phyloP scores from a whole-genome alignment of 2,329 filamentous ascomycete species.

The Cytospora mali region DNA sequence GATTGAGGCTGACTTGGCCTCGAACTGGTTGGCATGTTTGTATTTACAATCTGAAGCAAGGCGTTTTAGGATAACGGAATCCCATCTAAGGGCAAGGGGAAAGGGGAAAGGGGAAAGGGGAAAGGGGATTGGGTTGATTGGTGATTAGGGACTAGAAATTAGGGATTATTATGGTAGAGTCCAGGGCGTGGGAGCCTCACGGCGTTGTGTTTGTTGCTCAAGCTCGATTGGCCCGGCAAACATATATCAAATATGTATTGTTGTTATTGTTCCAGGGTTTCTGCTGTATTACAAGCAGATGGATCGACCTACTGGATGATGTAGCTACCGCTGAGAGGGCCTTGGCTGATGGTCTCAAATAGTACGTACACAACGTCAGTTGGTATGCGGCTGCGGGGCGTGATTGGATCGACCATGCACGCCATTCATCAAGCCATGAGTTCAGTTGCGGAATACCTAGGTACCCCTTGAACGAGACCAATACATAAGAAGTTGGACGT shows the following conservation, averaged over 20 bases:
- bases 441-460: no score
- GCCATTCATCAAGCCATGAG: conserved; percentile 1
- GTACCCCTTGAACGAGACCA: no score
- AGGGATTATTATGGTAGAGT: not conserved
- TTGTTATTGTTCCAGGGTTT: not conserved
- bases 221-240: not conserved
- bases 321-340: no score
- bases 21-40: not conserved
- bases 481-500: not conserved
- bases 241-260: not conserved
- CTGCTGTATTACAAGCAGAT: not conserved
- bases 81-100: not conserved
- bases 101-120: not conserved
- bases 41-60: not conserved
- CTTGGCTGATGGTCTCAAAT: not conserved
- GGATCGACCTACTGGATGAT: not conserved
- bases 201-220: not conserved
- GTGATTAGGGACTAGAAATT: no score
- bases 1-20: not conserved
- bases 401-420: conserved; percentile 19
- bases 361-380: no score
- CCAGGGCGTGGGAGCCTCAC: not conserved
- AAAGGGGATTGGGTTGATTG: no score
- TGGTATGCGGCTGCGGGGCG: conserved; percentile 14
- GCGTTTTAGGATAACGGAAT: not conserved